Base-by-base conservation (phyloP, 805 yeast genomes). In the Cyberlindnera amylophila region DNA sequence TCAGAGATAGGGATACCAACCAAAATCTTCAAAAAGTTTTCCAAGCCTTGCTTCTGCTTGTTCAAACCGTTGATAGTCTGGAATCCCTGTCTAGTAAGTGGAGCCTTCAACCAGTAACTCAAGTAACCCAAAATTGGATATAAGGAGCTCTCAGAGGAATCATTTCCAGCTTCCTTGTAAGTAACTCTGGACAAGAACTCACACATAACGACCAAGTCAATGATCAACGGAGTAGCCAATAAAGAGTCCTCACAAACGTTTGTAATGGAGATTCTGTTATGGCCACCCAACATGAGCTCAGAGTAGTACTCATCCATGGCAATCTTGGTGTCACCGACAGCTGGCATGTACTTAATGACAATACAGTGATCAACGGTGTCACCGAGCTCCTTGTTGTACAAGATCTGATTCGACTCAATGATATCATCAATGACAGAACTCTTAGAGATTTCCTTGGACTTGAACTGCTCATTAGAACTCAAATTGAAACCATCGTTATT, bases 251-350 rank as follows among this genome's bases (percentile, higher is more conserved):
- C 98, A 67, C 98, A 90, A 32, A 91, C 96, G 63, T 91, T 90
- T 70, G 90, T 96, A 61, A 91, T 84, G 36, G 95, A 81, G 53
- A 90, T 85, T 62, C 93, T 84, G 72, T 90, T 91, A 70, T 90
- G 96, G 34, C 98, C 98, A 48, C 98, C 98, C 57, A 90, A 76
- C 97, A 90, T 91, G 62, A 90, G 80, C 68, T 90, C 97, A 43
- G 95, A 84, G 71, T 91, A 88, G 71, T 90, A 90, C 70, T 91
- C 97, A 66, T 90, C 98, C 97, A 90, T 91, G 40, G 98, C 98
- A 51, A 90, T 96, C 72, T 90, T 90, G 51, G 93, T 82, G 67
- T 90, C 98, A 30, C 96, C 96, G 37, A 90, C 97, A 8, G 97
- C 96, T 43, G 86, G 85, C 62, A 91, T 70, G 66, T 90, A 89